A percentile compares a stretch with the other conserved stretches of the same genome.
Conservation (phyloP, 257 asterid genomes). For the Capsicum pubescens region DNA sequence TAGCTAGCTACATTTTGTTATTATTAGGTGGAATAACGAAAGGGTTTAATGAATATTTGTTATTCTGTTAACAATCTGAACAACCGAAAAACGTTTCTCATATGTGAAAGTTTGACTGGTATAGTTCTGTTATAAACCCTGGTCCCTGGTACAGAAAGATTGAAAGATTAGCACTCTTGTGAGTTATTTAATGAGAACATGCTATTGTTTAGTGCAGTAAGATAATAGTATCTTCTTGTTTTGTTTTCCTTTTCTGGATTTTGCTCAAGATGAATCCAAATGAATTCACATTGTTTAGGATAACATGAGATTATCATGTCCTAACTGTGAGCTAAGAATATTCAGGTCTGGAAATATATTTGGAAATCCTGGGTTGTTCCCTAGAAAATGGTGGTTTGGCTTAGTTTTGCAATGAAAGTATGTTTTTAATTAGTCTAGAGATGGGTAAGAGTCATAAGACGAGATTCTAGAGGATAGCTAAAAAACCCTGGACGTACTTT, state of each 20-base stretch:
- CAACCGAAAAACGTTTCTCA: not conserved
- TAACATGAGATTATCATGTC: slow-evolving; percentile 17
- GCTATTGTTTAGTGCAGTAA: not conserved
- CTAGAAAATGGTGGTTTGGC: not conserved
- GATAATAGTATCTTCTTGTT: not conserved
- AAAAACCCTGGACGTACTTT: not conserved
- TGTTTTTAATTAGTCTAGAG: not conserved
- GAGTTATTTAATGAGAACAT: not conserved
- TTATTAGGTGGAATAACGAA: not conserved
- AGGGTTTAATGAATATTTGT: not conserved
- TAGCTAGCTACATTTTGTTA: not conserved
- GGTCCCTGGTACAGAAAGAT: not conserved
- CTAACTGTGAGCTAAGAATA: not conserved
- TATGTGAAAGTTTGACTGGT: not conserved
- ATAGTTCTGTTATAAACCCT: not conserved
- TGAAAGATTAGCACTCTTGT: slow-evolving; percentile 5
- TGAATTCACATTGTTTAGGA: not conserved
- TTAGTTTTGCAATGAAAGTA: not conserved
- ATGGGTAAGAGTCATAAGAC: not conserved
- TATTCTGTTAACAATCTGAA: not conserved
- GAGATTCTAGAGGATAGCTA: not conserved
- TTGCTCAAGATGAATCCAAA: not conserved
- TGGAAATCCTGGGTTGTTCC: not conserved
- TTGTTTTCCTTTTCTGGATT: slow-evolving; percentile 10
- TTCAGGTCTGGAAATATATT: not conserved